Base-by-base conservation (phyloP, 495 filamentous ascomycete species). In the Penicillium bialowiezense region DNA sequence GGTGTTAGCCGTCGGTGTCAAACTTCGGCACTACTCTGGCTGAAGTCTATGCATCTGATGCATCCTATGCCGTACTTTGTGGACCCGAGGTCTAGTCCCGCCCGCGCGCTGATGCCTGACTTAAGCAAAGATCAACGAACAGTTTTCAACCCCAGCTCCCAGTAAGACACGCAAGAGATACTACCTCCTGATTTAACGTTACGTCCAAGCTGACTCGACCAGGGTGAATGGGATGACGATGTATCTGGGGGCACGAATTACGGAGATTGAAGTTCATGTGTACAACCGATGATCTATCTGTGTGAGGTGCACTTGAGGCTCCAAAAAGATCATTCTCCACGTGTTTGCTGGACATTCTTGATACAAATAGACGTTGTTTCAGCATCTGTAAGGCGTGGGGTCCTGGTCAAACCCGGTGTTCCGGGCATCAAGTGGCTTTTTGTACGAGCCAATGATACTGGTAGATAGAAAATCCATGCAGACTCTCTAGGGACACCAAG, bases 1-100 rank as follows among this genome's bases (percentile, higher is more conserved):
- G 60, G 60, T 33, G 39, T 38, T 48, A 58, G 54, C 56, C 60
- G 60, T 63, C 60, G 60, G 60, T 63, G 57, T 63, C 60, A 44
- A 40, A 9, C 12, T 21, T 24, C 10, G 18, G 15, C 18, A 38
- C 3, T 33, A 28, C n/a, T n/a, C n/a, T 14, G 29, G 45, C 45
- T 48, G 45, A 48, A 36, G 24, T 20, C 24, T 7, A 31, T 26
- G 23, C 23, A 26, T 26, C 23, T 26, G 23, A 19, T 21, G 36
- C 36, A 39, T 39, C 36, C 18, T 21, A 39, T 39, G 9, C 18
- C 6, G 5, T 20, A 7, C 29, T 39, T 39, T 2, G 17, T 21
- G 8, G 15, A 39, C 20, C 28, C 17, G n/a, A n/a, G 3, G n/a
- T 13, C 28, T 32, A n/a, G 20, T 18, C 24, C 19, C 26, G 29